phyloP scores from a whole-genome alignment of 169 alveolate species.

The Ichthyophthirius multifiliis region DNA sequence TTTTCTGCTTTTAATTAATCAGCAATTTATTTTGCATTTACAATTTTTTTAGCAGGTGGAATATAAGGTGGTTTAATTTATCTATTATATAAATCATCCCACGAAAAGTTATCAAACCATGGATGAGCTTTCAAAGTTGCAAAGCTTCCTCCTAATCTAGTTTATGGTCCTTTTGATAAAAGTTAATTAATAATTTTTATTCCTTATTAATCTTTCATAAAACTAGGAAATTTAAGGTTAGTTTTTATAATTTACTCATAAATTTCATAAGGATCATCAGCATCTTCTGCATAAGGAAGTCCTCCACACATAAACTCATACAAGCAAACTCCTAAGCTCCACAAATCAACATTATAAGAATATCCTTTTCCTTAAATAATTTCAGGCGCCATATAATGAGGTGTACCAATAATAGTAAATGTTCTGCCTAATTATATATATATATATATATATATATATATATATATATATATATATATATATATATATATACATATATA shows the following conservation, averaged over 20 bases:
- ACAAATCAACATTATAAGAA: constrained; percentile 55
- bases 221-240: constrained; percentile 36
- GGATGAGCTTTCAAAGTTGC: neutral
- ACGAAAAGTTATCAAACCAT: neutral
- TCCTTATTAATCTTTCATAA: neutral
- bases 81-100: neutral
- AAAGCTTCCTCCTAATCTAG: neutral
- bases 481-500: constrained; percentile 63
- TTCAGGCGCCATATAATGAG: constrained; percentile 87
- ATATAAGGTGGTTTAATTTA: neutral
- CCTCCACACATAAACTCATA: constrained; percentile 61
- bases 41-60: neutral
- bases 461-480: constrained; percentile 94
- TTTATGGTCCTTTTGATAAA: constrained; percentile 25
- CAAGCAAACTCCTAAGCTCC: constrained; percentile 70
- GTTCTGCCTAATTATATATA: constrained; percentile 50
- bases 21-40: too few relatives aligned
- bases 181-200: constrained; percentile 30
- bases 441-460: too few relatives aligned
- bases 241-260: constrained; percentile 43
- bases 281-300: constrained; percentile 76
- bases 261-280: constrained; percentile 67
- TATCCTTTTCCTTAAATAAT: constrained; percentile 64
- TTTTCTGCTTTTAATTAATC: too few relatives aligned
- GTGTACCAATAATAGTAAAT: constrained; percentile 87